Conservation (phyloP, 495 filamentous ascomycete species). For the Durotheca rogersii region DNA sequence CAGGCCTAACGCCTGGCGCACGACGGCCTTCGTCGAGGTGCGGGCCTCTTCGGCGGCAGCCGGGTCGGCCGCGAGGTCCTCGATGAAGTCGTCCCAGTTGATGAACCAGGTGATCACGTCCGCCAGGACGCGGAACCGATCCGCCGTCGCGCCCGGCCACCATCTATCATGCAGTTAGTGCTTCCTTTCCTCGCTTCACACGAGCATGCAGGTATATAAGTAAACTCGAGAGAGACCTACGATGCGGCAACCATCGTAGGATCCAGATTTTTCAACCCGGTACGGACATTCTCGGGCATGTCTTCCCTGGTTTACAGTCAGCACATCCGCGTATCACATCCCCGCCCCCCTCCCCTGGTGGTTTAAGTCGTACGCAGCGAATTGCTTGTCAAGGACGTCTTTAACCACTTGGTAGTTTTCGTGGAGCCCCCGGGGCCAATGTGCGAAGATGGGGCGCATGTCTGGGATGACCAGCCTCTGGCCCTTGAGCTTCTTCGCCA, state of each 20-base stretch:
- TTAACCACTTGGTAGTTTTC: conserved; percentile 26
- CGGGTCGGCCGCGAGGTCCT: conserved; percentile 16
- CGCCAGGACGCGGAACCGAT: conserved; percentile 17
- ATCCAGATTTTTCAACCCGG: conserved; percentile 17
- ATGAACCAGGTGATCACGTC: conserved; percentile 31
- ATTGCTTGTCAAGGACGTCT: conserved; percentile 13
- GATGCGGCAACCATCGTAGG: conserved; percentile 27
- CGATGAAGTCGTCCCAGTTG: conserved; percentile 31
- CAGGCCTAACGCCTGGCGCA: conserved; percentile 18
- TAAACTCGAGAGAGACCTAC: conserved; percentile 13
- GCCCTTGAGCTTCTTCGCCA: conserved; percentile 26
- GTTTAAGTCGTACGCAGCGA: conserved; percentile 21
- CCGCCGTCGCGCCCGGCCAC: conserved; percentile 24
- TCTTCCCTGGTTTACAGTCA: conserved; percentile 8
- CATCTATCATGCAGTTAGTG: conserved; percentile 14
- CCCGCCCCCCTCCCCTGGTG: too few species aligned
- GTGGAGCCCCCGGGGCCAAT: conserved; percentile 27
- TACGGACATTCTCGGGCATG: conserved; percentile 16
- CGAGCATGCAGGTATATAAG: too few species aligned
- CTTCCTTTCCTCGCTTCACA: too few species aligned
- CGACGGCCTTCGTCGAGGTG: conserved; percentile 21
- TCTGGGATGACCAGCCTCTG: conserved; percentile 29
- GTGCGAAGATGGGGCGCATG: conserved; percentile 26
- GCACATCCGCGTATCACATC: not conserved
- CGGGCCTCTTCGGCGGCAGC: conserved; percentile 21